Percentiles rank a stretch among this genome's conserved stretches.
These are phyloP conservation scores for Ramaria rubella DNA, from an alignment of 768 basidiomycete genomes.

Conservation along the genomic window DNA sequence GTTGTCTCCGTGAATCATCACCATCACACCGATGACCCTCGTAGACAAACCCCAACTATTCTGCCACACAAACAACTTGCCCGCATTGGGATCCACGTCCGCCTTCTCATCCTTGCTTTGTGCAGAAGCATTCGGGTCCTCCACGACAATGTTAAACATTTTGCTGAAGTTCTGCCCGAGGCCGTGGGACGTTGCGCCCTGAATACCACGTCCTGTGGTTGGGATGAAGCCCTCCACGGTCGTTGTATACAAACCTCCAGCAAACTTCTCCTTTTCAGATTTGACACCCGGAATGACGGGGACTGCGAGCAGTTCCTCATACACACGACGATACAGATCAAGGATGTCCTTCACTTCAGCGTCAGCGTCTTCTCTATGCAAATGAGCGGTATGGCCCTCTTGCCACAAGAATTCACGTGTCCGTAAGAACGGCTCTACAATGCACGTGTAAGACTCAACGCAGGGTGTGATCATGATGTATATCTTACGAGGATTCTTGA, in stretches of 20 bases:
- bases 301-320: slow-evolving; percentile 94
- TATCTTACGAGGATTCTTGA: slow-evolving; percentile 89
- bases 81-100: slow-evolving; percentile 42
- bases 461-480: not conserved
- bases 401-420: slow-evolving; percentile 99
- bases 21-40: slow-evolving; percentile 96
- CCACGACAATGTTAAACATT: slow-evolving; percentile 98
- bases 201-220: slow-evolving; percentile 94
- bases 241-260: slow-evolving; percentile 95
- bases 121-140: slow-evolving; percentile 61
- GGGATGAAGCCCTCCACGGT: slow-evolving; percentile 98
- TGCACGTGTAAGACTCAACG: not conserved
- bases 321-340: slow-evolving; percentile 91
- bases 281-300: slow-evolving; percentile 96
- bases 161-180: slow-evolving; percentile 98
- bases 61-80: slow-evolving; percentile 87
- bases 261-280: slow-evolving; percentile 99
- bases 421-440: slow-evolving; percentile 89
- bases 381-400: slow-evolving; percentile 95
- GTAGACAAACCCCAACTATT: slow-evolving; percentile 98
- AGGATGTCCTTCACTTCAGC: slow-evolving; percentile 89
- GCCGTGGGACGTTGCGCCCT: slow-evolving; percentile 96
- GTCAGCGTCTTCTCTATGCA: slow-evolving; percentile 86
- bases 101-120: slow-evolving; percentile 12
- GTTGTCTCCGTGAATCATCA: slow-evolving; percentile 98